These are phyloP conservation scores for Leishmania aethiopica DNA, from an alignment of 208 protist species.

Conservation along the genomic window DNA sequence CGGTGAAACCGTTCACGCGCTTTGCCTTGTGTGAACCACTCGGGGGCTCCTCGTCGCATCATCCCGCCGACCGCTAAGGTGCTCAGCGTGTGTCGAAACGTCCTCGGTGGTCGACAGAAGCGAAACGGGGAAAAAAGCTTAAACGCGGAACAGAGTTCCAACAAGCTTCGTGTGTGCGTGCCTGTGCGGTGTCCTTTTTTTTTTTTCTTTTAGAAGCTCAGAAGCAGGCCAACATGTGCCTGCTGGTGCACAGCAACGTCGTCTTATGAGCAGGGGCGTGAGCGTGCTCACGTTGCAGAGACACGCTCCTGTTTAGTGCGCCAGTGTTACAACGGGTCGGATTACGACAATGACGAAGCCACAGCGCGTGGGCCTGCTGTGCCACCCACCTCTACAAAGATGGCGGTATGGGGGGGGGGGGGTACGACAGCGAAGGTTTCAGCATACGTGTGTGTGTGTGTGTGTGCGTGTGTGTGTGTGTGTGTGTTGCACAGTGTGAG, in stretches of 20 bases:
- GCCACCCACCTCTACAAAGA: not conserved
- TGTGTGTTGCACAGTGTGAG: not conserved
- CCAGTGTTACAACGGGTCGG: not conserved
- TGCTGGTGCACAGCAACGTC: not conserved
- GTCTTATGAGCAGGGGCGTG: not conserved
- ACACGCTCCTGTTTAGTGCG: not conserved
- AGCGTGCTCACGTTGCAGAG: not conserved
- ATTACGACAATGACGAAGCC: not conserved
- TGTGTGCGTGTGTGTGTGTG: not conserved
- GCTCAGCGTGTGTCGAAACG: not conserved
- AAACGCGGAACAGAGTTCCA: not conserved
- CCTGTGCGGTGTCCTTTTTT: not conserved
- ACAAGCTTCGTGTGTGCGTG: not conserved
- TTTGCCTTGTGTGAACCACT: slow-evolving; percentile 87
- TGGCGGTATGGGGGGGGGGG: not conserved
- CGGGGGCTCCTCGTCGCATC: slow-evolving; percentile 79
- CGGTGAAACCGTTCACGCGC: slow-evolving; percentile 80
- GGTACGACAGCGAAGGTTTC: not conserved
- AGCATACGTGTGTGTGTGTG: not conserved
- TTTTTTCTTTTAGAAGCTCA: too few relatives aligned
- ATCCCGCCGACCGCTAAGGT: not conserved
- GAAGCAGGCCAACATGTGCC: not conserved
- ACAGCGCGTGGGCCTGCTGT: not conserved
- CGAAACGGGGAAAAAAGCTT: not conserved
- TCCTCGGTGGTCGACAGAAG: not conserved